These are phyloP conservation scores for Globisporangium nodosum DNA, from an alignment of 352 stramenopile species.

Conservation along the genomic window DNA sequence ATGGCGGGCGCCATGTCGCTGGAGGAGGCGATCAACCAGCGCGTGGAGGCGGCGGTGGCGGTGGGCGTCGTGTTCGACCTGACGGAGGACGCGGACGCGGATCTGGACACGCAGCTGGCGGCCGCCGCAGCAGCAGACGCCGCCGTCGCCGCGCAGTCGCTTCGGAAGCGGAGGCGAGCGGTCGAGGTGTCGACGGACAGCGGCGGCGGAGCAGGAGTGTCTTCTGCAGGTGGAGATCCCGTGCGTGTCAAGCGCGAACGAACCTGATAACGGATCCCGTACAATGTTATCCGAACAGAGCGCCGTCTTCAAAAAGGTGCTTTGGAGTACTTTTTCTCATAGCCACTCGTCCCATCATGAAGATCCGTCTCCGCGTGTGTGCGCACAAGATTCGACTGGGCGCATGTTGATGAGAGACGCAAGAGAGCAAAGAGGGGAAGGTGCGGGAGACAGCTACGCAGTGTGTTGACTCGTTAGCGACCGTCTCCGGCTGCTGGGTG, in stretches of 20 bases:
- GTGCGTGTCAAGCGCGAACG: slow-evolving; percentile 12
- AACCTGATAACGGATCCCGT: not conserved
- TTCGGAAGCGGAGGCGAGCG: slow-evolving; percentile 27
- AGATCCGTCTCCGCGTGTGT: no score
- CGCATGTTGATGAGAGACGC: not conserved
- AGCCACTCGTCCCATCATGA: not conserved
- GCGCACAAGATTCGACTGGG: not conserved
- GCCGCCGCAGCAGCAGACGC: slow-evolving; percentile 17
- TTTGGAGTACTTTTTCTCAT: not conserved
- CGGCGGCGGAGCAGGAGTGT: not conserved
- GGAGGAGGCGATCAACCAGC: slow-evolving; percentile 62
- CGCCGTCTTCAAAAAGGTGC: not conserved
- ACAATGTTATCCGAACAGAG: not conserved
- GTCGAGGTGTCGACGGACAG: not conserved
- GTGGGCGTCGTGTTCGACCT: slow-evolving; percentile 65
- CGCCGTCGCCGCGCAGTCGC: slow-evolving; percentile 4
- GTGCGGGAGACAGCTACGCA: not conserved
- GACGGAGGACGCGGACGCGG: slow-evolving; percentile 45
- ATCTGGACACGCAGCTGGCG: slow-evolving; percentile 26
- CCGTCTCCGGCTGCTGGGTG: not conserved
- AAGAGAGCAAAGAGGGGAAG: not conserved
- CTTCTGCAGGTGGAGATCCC: not conserved
- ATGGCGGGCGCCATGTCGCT: slow-evolving; percentile 70
- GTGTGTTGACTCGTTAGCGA: not conserved
- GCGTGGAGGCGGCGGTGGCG: slow-evolving; percentile 40